Conservation (phyloP, 148 eudicot species). For the Euryodendron excelsum region DNA sequence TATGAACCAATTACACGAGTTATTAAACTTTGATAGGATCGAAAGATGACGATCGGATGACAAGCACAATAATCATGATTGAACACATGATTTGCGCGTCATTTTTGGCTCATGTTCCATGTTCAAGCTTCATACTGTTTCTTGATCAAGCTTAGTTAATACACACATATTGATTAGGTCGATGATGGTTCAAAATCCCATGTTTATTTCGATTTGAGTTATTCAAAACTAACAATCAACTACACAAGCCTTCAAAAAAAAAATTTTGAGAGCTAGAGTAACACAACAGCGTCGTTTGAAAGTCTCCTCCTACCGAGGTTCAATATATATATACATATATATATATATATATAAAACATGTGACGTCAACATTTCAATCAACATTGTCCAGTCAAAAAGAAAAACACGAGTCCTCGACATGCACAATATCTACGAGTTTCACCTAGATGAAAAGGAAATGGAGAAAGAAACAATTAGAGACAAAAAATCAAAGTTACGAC, state of each 20-base stretch:
- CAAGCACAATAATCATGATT: background rate
- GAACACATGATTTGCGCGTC: conserved; percentile 14
- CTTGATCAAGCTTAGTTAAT: background rate
- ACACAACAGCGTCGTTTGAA: background rate
- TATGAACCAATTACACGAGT: background rate
- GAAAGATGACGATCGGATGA: conserved; percentile 5
- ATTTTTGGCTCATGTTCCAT: conserved; percentile 14
- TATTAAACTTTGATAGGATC: background rate
- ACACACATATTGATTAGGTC: background rate
- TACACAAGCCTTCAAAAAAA: background rate
- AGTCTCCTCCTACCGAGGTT: background rate
- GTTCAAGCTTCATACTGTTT: conserved; percentile 8
- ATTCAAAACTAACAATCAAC: background rate
- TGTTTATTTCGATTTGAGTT: background rate
- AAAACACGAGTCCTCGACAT: background rate
- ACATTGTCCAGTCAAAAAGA: background rate
- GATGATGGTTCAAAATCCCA: background rate
- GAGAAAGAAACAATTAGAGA: conserved; percentile 10
- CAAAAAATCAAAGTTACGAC: conserved; percentile 10
- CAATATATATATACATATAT: no score
- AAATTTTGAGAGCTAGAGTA: background rate
- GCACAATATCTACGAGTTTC: background rate
- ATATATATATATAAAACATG: no score
- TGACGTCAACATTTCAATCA: background rate
- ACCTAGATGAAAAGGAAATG: background rate